Evolutionary conservation across 495 filamentous ascomycete species (phyloP), one percentile per base, ranked within the genome.

Genomic region (Hypoxylon subgilvum): DNA sequence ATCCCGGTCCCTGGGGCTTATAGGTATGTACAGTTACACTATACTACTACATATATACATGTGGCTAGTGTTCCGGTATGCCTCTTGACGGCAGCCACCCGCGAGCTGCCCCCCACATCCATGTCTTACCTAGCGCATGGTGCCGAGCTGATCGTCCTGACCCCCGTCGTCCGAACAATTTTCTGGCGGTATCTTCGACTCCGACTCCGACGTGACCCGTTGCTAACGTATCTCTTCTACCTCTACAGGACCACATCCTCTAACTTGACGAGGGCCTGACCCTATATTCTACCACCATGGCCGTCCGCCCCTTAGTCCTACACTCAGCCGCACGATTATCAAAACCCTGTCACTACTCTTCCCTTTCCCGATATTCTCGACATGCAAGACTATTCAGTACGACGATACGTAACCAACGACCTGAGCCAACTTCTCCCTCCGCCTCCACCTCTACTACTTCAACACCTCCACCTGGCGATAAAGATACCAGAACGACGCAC

Each of bases 401-500:
- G 6, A 64, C 61, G 19, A 36, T 36, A 36, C 48, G 22, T 13
- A 57, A 52, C 30, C 22, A 8, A 35, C 53, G 28, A 25, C 61
- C 51, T 28, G 39, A 39, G 13, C 47, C 36, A 25, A 38, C 57
- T 7, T n/a, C n/a, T n/a, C 45, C 62, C 32, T 31, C 45, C 8
- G 41, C 43, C n/a, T 35, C 51, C 3, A 45, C 66, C 1, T 10
- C 45, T 40, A 25, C 59, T 16, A 22, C 52, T 14, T 8, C 52
- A 13, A 13, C 53, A 34, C 38, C 51, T 1, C 6, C 54, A 19
- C 40, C 57, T 9, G 10, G 21, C 38, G 18, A 54, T 10, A 52
- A 38, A 38, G 54, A 30, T 17, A 4, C n/a, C 13, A 73, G 79
- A 65, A 90, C 88, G 48, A 98, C 94, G 25, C 91, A 97, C 75